phyloP scores from a whole-genome alignment of 1,284 basidiomycete species.

The Boletus semigastroideus region DNA sequence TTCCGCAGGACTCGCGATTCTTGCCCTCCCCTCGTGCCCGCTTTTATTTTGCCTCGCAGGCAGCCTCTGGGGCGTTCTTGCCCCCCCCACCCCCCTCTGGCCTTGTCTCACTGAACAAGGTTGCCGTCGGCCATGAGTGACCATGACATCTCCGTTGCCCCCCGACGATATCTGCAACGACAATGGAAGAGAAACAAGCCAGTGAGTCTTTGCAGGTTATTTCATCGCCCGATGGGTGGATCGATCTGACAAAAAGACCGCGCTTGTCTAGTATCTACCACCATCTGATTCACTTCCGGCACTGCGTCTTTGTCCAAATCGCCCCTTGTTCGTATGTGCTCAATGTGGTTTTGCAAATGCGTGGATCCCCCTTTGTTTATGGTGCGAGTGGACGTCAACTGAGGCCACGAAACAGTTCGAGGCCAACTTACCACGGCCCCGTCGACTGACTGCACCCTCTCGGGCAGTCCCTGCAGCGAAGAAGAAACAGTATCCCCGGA shows the following conservation, averaged over 20 bases:
- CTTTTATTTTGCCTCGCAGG: slow-evolving; percentile 24
- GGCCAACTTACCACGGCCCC: slow-evolving; percentile 31
- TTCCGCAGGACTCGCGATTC: slow-evolving; percentile 24
- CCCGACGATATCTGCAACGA: slow-evolving; percentile 33
- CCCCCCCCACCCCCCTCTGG: slow-evolving; percentile 8
- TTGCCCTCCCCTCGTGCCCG: slow-evolving; percentile 31
- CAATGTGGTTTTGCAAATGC: slow-evolving; percentile 52
- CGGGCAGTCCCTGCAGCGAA: slow-evolving; percentile 25
- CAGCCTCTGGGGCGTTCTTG: slow-evolving; percentile 5
- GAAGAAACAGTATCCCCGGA: slow-evolving; percentile 11
- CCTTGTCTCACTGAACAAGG: not conserved
- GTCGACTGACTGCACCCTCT: slow-evolving; percentile 40
- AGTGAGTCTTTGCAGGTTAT: slow-evolving; percentile 20
- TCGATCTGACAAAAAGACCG: slow-evolving; percentile 12
- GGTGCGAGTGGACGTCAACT: slow-evolving; percentile 52
- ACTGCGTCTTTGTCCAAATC: slow-evolving; percentile 45
- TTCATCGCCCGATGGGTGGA: slow-evolving; percentile 7
- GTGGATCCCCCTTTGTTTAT: slow-evolving; percentile 53
- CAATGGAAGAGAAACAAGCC: slow-evolving; percentile 38
- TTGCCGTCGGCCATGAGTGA: slow-evolving; percentile 14
- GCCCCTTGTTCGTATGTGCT: slow-evolving; percentile 50
- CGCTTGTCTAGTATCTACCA: slow-evolving; percentile 39
- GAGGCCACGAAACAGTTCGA: slow-evolving; percentile 41
- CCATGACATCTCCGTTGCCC: slow-evolving; percentile 22
- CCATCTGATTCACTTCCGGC: slow-evolving; percentile 53